Conservation (phyloP, 768 basidiomycete genomes). For the Fistulinella prunicolor region DNA sequence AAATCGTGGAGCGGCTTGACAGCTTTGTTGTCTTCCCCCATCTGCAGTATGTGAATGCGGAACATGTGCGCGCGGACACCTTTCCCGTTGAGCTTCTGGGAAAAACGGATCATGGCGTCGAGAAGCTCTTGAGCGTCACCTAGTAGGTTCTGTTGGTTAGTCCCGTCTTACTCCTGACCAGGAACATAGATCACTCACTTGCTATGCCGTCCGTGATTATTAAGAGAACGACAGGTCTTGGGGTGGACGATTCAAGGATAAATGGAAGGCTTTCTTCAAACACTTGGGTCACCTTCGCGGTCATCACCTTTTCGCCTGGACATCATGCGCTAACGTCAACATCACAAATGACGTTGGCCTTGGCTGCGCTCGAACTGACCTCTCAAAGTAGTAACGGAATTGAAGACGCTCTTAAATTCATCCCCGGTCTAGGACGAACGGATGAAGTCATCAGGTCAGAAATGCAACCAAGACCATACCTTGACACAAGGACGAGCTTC, state of each 20-base stretch:
- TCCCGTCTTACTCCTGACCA: not conserved
- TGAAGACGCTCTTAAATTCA: conserved; percentile 19
- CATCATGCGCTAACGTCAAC: not conserved
- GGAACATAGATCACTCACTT: conserved; percentile 4
- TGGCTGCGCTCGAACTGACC: conserved; percentile 6
- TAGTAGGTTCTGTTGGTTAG: not conserved
- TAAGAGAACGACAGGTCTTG: conserved; percentile 11
- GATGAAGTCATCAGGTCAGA: not conserved
- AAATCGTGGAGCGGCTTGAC: conserved; percentile 22
- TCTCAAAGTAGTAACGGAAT: conserved; percentile 18
- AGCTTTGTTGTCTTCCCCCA: conserved; percentile 22
- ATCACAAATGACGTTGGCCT: not conserved
- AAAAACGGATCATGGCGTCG: conserved; percentile 7
- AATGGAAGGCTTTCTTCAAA: conserved; percentile 16
- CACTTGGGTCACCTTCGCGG: conserved; percentile 16
- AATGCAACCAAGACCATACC: not conserved
- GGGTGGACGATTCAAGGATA: conserved; percentile 2
- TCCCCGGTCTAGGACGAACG: conserved; percentile 7
- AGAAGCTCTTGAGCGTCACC: conserved; percentile 15
- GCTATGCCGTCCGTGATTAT: conserved; percentile 22
- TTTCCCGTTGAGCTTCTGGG: conserved; percentile 9
- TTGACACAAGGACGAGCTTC: conserved; percentile 3
- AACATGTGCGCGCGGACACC: conserved; percentile 16
- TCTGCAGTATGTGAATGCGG: conserved; percentile 24
- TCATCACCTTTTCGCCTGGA: conserved; percentile 15